Evolutionary conservation across 2,329 filamentous ascomycete species (phyloP).

Genomic region (Corinectria fuckeliana): DNA sequence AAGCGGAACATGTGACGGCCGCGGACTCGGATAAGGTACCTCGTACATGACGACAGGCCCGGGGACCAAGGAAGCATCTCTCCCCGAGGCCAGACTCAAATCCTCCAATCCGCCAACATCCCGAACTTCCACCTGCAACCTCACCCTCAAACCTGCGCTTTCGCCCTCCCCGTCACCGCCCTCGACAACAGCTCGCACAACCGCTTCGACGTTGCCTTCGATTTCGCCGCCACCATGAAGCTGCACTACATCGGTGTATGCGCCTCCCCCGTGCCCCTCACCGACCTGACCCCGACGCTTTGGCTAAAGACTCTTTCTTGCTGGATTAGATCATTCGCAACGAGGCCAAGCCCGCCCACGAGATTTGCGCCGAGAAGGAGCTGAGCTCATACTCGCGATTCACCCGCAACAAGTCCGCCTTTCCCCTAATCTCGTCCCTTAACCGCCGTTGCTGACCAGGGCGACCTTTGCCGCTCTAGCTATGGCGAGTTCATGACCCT

Average conservation of each 20-base stretch:
- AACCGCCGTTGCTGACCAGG: constrained; percentile 18
- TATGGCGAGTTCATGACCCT: constrained; percentile 77
- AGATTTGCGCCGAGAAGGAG: constrained; percentile 79
- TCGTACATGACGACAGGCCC: constrained; percentile 29
- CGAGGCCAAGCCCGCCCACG: constrained; percentile 75
- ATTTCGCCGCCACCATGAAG: constrained; percentile 68
- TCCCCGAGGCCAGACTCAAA: constrained; percentile 16
- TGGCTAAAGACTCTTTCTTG: constrained; percentile 32
- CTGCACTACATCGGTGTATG: constrained; percentile 86
- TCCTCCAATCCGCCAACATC: constrained; percentile 5
- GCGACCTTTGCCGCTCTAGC: constrained; percentile 32
- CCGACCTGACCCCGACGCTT: constrained; percentile 27
- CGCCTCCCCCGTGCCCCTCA: constrained; percentile 37
- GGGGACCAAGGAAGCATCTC: constrained; percentile 19
- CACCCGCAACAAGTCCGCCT: constrained; percentile 70
- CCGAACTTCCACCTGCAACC: constrained; percentile 16
- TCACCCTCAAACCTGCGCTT: background rate
- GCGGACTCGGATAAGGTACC: constrained; percentile 21
- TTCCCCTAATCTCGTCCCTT: background rate
- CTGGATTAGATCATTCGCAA: constrained; percentile 77
- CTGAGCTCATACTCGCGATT: constrained; percentile 81
- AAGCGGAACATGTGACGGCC: constrained; percentile 39
- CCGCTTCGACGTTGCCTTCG: background rate
- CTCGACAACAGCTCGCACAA: background rate
- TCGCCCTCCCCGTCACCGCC: background rate